Evolutionary conservation across 2,329 filamentous ascomycete genomes (phyloP).

Genomic region (Fusarium luffae): DNA sequence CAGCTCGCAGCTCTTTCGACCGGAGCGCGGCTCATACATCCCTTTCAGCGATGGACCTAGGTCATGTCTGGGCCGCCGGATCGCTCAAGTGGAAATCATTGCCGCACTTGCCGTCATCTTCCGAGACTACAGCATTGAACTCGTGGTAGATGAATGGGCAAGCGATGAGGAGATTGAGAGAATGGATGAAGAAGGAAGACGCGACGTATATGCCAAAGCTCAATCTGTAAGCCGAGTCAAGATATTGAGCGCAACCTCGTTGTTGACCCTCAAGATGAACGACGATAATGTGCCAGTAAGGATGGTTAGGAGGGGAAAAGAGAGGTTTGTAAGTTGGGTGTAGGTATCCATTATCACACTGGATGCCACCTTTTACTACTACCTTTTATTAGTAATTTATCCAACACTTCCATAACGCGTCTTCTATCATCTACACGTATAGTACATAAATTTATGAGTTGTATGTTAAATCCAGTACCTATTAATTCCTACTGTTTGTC

Average conservation of each 20-base stretch:
- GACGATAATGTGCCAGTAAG: conserved; percentile 72
- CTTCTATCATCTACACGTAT: not conserved
- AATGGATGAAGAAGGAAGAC: conserved; percentile 61
- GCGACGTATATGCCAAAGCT: conserved; percentile 70
- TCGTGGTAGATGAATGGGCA: conserved; percentile 72
- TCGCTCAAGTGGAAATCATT: conserved; percentile 69
- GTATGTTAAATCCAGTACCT: not conserved
- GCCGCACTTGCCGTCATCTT: conserved; percentile 66
- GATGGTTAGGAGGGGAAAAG: conserved; percentile 74
- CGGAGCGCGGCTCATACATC: conserved; percentile 65
- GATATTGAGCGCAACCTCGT: conserved; percentile 65
- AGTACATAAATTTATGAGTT: not conserved
- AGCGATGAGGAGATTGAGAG: conserved; percentile 63
- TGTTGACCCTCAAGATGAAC: conserved; percentile 79
- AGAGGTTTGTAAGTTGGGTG: conserved; percentile 68
- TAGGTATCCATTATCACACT: not conserved
- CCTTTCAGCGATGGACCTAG: conserved; percentile 69
- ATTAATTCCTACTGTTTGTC: not conserved
- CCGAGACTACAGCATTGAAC: conserved; percentile 72
- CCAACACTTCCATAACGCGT: not conserved
- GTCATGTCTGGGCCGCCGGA: conserved; percentile 67
- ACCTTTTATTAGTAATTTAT: not conserved
- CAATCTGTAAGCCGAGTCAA: conserved; percentile 63
- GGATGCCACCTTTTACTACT: too few species aligned
- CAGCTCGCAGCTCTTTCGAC: conserved; percentile 70